phyloP scores from a whole-genome alignment of 2,329 filamentous ascomycete species.

The Aspergillus sp. region DNA sequence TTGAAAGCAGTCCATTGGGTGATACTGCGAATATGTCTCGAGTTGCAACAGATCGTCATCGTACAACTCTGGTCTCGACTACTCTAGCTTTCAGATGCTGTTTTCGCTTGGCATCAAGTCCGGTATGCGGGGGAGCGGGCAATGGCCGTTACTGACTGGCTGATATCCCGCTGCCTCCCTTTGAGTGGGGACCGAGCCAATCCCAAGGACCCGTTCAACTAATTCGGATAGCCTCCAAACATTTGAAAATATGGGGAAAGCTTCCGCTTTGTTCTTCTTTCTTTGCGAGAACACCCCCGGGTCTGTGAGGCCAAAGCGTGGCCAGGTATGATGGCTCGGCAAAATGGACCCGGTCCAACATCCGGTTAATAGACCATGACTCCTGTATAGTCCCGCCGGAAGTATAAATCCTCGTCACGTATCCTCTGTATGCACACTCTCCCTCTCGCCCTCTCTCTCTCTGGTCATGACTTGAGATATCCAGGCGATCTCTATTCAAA shows the following conservation, averaged over 20 bases:
- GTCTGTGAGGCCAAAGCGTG: neutral
- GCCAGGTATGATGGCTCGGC: neutral
- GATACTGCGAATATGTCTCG: neutral
- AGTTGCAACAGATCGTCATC: neutral
- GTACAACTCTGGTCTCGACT: neutral
- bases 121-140: neutral
- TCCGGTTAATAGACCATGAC: neutral
- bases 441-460: neutral
- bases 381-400: neutral
- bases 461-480: neutral
- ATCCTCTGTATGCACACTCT: too few relatives aligned
- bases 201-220: neutral
- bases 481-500: too few relatives aligned
- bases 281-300: neutral
- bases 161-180: constrained; percentile 14
- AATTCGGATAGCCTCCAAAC: neutral
- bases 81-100: neutral
- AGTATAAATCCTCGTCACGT: neutral
- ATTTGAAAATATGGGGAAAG: neutral
- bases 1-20: neutral
- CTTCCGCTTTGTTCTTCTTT: neutral
- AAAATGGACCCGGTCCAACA: neutral
- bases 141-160: constrained; percentile 12
- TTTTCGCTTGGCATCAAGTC: neutral
- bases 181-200: neutral